Conservation (phyloP, 75 land plant species). For the Adiantum capillusveneris region DNA sequence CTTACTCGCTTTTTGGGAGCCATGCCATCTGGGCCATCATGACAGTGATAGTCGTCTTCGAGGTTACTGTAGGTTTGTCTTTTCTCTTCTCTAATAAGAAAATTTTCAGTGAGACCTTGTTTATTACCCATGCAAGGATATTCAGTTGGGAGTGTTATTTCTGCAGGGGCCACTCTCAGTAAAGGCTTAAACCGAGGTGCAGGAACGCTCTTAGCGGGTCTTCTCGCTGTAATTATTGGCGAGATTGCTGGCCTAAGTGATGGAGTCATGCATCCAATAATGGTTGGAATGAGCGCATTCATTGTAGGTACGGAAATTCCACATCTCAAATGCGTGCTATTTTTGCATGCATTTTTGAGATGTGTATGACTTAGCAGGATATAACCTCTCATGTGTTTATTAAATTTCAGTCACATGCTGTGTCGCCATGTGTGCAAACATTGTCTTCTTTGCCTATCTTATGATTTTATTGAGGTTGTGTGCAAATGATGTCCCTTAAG, state of each 20-base stretch:
- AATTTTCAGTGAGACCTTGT: background rate
- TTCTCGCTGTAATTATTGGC: slow-evolving; percentile 33
- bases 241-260: slow-evolving; percentile 25
- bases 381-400: too few species aligned
- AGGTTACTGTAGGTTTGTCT: slow-evolving; percentile 1
- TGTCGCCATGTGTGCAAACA: too few species aligned
- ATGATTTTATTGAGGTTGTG: too few species aligned
- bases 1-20: slow-evolving; percentile 24
- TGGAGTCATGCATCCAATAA: slow-evolving; percentile 17
- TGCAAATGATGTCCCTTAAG: too few species aligned
- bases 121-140: too few species aligned
- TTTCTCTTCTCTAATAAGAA: background rate
- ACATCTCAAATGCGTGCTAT: background rate
- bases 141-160: too few species aligned
- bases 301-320: background rate
- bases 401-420: too few species aligned
- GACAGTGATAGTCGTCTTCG: slow-evolving; percentile 15
- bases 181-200: slow-evolving; percentile 46
- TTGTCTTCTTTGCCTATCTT: too few species aligned
- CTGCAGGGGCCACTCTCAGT: slow-evolving; percentile 56
- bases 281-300: slow-evolving; percentile 57
- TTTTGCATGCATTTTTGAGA: too few species aligned
- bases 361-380: too few species aligned
- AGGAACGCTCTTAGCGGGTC: slow-evolving; percentile 50
- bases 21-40: slow-evolving; percentile 6